Evolutionary conservation across 2,329 filamentous ascomycete genomes (phyloP).

Genomic region (Albifimbria verrucaria): DNA sequence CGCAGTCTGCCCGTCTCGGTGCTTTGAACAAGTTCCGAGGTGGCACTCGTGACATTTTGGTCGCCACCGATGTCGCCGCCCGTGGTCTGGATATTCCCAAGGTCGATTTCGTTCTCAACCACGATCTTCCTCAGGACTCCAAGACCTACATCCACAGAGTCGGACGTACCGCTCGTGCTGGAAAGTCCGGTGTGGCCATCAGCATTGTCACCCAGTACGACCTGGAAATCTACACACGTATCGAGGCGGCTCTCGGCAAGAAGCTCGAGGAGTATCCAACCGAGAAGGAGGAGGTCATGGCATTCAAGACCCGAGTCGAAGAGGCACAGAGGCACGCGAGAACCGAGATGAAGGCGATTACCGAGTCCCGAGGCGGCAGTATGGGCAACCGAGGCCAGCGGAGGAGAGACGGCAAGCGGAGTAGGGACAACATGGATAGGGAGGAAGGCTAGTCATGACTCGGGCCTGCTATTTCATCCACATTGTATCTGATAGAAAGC

Average conservation of each 20-base stretch:
- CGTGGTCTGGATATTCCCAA: conserved; percentile 89
- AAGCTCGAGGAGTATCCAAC: conserved; percentile 67
- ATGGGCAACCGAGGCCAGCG: conserved; percentile 46
- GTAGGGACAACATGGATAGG: conserved; percentile 65
- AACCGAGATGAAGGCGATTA: conserved; percentile 75
- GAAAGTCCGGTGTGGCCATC: conserved; percentile 78
- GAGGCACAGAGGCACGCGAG: conserved; percentile 81
- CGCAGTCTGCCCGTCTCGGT: conserved; percentile 80
- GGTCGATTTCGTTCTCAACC: conserved; percentile 86
- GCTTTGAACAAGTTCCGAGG: conserved; percentile 88
- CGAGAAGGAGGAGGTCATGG: conserved; percentile 80
- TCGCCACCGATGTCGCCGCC: conserved; percentile 91
- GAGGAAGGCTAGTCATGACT: conserved; percentile 60
- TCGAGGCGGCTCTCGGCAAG: conserved; percentile 78
- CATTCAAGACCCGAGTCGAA: conserved; percentile 72
- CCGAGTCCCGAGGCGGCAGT: conserved; percentile 58
- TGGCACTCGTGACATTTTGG: conserved; percentile 77
- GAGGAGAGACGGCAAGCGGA: conserved; percentile 39
- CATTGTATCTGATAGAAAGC: not conserved
- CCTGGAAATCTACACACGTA: conserved; percentile 73
- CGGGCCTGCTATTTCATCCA: not conserved
- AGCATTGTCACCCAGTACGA: conserved; percentile 86
- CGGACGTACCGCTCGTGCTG: conserved; percentile 82
- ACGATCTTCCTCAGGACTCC: conserved; percentile 76
- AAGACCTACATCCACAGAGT: conserved; percentile 93